Conservation (phyloP, 768 basidiomycete genomes). For the Leccinellum luteum region DNA sequence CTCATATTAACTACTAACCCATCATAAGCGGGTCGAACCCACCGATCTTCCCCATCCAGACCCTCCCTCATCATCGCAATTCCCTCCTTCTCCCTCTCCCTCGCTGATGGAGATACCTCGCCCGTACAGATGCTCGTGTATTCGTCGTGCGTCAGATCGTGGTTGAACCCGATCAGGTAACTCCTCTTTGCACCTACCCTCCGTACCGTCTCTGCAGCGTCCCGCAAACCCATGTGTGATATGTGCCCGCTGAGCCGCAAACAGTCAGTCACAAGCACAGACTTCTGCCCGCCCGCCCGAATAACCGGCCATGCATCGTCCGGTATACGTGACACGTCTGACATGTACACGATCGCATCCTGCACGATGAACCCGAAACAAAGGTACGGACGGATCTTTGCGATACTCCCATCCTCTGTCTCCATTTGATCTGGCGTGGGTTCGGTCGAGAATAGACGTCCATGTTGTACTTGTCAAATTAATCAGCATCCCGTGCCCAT, state of each 20-base stretch:
- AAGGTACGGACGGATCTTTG: constrained; percentile 51
- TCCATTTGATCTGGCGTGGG: constrained; percentile 29
- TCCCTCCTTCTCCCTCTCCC: constrained; percentile 38
- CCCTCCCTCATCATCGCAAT: constrained; percentile 49
- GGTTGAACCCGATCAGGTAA: constrained; percentile 74
- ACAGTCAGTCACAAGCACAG: constrained; percentile 76
- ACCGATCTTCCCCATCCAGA: constrained; percentile 41
- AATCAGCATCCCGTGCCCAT: not conserved
- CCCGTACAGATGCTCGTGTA: constrained; percentile 63
- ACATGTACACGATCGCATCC: constrained; percentile 69
- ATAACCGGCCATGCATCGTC: constrained; percentile 63
- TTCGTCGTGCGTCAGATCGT: constrained; percentile 77
- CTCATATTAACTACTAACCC: constrained; percentile 46
- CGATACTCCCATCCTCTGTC: not conserved
- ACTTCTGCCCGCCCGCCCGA: constrained; percentile 25
- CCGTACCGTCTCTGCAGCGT: constrained; percentile 55
- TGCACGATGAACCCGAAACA: constrained; percentile 72
- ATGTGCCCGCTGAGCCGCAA: constrained; percentile 61
- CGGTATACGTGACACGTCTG: constrained; percentile 82
- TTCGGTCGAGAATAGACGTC: constrained; percentile 53
- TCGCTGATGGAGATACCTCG: constrained; percentile 32
- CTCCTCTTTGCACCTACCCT: constrained; percentile 58
- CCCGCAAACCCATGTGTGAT: constrained; percentile 78
- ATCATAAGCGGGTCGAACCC: constrained; percentile 75
- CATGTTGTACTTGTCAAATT: constrained; percentile 60